A percentile compares a stretch with the other conserved stretches of the same genome.
phyloP scores from a whole-genome alignment of 495 filamentous ascomycete genomes.

The Penicillium lagena region DNA sequence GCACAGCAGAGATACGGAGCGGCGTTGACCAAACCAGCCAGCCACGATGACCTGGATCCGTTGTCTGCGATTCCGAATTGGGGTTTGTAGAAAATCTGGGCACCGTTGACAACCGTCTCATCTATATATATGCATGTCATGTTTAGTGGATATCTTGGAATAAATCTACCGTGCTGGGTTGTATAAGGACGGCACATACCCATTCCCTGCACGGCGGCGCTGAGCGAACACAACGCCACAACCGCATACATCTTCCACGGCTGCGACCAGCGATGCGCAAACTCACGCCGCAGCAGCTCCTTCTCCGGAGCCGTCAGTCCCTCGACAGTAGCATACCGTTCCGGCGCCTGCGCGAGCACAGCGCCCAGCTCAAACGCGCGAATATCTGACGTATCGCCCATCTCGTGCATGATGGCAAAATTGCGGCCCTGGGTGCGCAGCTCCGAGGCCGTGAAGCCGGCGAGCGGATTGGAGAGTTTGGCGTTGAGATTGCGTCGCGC shows the following conservation, averaged over 20 bases:
- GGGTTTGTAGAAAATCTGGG: conserved; percentile 63
- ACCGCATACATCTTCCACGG: conserved; percentile 64
- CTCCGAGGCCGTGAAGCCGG: conserved; percentile 52
- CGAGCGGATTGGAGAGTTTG: conserved; percentile 66
- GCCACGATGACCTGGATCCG: conserved; percentile 43
- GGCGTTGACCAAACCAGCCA: conserved; percentile 55
- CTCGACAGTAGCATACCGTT: conserved; percentile 44
- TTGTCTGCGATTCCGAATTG: conserved; percentile 61
- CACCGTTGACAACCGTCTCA: conserved; percentile 76
- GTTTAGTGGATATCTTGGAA: no score
- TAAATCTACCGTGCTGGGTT: conserved; percentile 8
- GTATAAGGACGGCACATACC: conserved; percentile 31
- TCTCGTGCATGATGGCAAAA: conserved; percentile 57
- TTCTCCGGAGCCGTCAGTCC: conserved; percentile 52
- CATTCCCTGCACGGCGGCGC: conserved; percentile 67
- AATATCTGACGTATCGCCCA: conserved; percentile 56
- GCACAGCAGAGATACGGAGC: conserved; percentile 75
- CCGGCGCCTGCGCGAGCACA: conserved; percentile 56
- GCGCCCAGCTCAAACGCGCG: conserved; percentile 69
- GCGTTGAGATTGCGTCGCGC: conserved; percentile 48
- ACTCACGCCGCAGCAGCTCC: conserved; percentile 54
- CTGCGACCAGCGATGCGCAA: conserved; percentile 66
- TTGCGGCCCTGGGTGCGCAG: conserved; percentile 56
- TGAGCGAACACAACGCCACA: conserved; percentile 55
- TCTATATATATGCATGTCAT: conserved; percentile 31